Evolutionary conservation across 345 rosid genomes (phyloP).

Genomic region (Linum tenue): DNA sequence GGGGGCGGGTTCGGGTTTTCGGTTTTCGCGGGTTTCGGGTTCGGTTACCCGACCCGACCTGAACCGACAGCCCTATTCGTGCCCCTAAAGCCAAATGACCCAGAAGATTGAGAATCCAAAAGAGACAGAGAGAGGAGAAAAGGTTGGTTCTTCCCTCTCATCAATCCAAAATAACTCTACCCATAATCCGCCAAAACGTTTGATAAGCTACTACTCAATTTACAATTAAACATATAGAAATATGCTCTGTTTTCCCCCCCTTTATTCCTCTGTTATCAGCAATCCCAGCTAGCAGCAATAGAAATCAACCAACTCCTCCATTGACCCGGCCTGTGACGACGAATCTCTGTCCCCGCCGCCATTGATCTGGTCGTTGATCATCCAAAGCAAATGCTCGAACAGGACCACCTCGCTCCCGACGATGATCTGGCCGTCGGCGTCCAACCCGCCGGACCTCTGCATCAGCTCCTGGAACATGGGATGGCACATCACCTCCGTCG

Average conservation of each 20-base stretch:
- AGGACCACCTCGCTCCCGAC: conserved; percentile 84
- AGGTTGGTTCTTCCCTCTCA: too few species aligned
- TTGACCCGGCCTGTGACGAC: conserved; percentile 44
- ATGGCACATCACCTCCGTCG: conserved; percentile 48
- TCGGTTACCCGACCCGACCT: too few species aligned
- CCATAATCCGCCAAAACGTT: too few species aligned
- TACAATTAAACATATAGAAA: not conserved
- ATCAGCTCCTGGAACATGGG: conserved; percentile 75
- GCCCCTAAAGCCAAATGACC: too few species aligned
- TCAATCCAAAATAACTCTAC: too few species aligned
- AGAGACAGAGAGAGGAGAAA: too few species aligned
- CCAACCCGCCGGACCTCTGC: conserved; percentile 39
- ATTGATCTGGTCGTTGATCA: conserved; percentile 41
- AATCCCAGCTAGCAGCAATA: conserved; percentile 21
- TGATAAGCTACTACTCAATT: not conserved
- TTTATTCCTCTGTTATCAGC: too few species aligned
- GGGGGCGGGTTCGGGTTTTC: too few species aligned
- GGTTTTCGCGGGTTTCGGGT: too few species aligned
- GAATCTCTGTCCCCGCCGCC: conserved; percentile 7
- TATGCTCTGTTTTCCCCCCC: not conserved
- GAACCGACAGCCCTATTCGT: too few species aligned
- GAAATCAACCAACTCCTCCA: conserved; percentile 63
- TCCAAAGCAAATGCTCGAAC: conserved; percentile 94
- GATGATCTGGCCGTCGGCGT: conserved; percentile 28
- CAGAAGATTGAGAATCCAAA: too few species aligned